These are phyloP conservation scores for Calonectria crousiana DNA, from an alignment of 2,329 filamentous ascomycete species.

Conservation along the genomic window DNA sequence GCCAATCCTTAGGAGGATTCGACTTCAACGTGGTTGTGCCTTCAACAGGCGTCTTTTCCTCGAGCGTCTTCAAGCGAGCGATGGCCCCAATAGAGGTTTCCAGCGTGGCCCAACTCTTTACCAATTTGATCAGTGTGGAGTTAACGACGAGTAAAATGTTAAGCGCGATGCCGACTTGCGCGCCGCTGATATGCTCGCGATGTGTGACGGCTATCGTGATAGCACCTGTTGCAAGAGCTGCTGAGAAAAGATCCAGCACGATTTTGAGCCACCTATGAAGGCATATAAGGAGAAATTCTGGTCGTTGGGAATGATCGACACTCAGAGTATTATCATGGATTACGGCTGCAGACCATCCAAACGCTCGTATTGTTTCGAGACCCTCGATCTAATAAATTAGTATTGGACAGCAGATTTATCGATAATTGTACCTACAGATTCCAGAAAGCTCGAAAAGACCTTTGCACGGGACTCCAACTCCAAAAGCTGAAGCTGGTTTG, in stretches of 20 bases:
- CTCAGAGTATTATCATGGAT: neutral
- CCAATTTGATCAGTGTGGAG: neutral
- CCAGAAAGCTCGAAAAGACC: neutral
- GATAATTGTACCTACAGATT: neutral
- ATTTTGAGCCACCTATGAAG: neutral
- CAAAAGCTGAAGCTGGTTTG: neutral
- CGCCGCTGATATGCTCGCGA: neutral
- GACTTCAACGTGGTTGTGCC: neutral
- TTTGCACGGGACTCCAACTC: neutral
- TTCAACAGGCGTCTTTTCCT: neutral
- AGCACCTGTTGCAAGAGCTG: neutral
- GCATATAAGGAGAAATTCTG: neutral
- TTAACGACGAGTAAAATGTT: neutral
- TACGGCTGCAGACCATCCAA: neutral
- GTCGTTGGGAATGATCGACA: neutral
- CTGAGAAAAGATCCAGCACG: neutral
- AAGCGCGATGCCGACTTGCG: neutral
- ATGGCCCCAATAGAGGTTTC: neutral
- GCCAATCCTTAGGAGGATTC: neutral
- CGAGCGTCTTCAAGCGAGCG: neutral
- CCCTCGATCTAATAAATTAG: neutral
- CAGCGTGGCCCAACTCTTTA: neutral
- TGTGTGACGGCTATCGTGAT: neutral
- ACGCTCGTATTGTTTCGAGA: neutral
- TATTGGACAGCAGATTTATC: too few species aligned